phyloP scores from a whole-genome alignment of 2,329 filamentous ascomycete species.

The Fusarium tanahbumbuense region DNA sequence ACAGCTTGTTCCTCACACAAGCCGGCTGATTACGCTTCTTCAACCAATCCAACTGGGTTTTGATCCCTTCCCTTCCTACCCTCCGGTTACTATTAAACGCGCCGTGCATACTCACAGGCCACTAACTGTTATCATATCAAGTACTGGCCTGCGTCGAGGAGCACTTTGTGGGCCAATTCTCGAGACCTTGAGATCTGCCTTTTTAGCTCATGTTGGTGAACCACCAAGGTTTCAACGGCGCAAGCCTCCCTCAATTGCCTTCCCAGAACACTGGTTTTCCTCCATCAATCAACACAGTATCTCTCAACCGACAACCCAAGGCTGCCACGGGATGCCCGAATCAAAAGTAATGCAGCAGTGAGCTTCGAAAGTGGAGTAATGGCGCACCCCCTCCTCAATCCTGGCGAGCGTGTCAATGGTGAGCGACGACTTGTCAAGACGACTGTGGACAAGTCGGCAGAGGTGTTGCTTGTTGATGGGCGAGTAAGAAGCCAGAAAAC shows the following conservation, averaged over 20 bases:
- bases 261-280: constrained; percentile 4
- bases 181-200: constrained; percentile 22
- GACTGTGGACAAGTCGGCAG: constrained; percentile 36
- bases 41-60: constrained; percentile 29
- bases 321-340: constrained; percentile 28
- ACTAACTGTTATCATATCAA: constrained; percentile 22
- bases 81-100: constrained; percentile 24
- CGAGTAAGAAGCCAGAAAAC: constrained; percentile 34
- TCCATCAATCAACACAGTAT: constrained; percentile 2
- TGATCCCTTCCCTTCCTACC: constrained; percentile 25
- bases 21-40: constrained; percentile 37
- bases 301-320: background rate
- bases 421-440: constrained; percentile 42
- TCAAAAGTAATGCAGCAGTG: constrained; percentile 38
- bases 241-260: constrained; percentile 31
- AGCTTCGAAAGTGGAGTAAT: constrained; percentile 42
- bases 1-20: constrained; percentile 36
- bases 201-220: constrained; percentile 23
- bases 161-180: constrained; percentile 32
- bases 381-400: constrained; percentile 41
- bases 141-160: constrained; percentile 19
- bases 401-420: constrained; percentile 33
- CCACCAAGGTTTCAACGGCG: constrained; percentile 37
- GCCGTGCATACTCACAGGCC: constrained; percentile 24
- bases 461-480: constrained; percentile 20